A percentile compares a stretch with the other conserved stretches of the same genome.
Evolutionary conservation across 495 filamentous ascomycete genomes (phyloP).

Genomic region (Cladorrhinum samala): DNA sequence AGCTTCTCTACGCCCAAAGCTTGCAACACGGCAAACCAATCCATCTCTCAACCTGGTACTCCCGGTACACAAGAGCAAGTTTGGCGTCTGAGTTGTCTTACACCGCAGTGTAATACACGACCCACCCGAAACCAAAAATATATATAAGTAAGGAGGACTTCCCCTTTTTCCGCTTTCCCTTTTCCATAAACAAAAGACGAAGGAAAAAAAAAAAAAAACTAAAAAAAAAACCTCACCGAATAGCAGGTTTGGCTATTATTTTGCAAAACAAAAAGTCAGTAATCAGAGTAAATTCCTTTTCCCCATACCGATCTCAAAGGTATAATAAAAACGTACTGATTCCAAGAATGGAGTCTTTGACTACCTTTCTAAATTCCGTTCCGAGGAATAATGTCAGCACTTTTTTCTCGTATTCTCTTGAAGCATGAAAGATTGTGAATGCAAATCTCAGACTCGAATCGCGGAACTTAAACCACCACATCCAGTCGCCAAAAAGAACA

Average conservation of each 20-base stretch:
- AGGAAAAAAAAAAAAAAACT: background rate
- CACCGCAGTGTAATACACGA: no score
- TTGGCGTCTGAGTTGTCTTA: no score
- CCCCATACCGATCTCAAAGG: background rate
- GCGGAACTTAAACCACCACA: no score
- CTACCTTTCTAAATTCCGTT: slow-evolving; percentile 43
- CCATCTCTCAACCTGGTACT: no score
- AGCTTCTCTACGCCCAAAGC: no score
- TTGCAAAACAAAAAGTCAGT: background rate
- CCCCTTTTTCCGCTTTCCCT: no score
- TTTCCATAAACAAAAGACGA: background rate
- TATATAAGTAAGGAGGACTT: background rate
- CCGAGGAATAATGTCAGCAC: background rate
- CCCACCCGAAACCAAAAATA: background rate
- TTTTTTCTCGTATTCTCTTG: background rate
- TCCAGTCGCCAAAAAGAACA: no score
- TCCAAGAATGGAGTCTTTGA: slow-evolving; percentile 56
- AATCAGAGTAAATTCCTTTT: no score
- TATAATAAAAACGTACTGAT: slow-evolving; percentile 50
- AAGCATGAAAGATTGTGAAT: no score
- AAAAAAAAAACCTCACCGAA: slow-evolving; percentile 49
- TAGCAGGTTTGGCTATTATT: slow-evolving; percentile 51
- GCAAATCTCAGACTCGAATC: no score
- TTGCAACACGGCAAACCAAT: no score
- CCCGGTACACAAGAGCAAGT: no score